Percentiles rank a stretch among this genome's conserved stretches.
Conservation (phyloP, 1,284 basidiomycete genomes). For the Fomitopsis palustris region DNA sequence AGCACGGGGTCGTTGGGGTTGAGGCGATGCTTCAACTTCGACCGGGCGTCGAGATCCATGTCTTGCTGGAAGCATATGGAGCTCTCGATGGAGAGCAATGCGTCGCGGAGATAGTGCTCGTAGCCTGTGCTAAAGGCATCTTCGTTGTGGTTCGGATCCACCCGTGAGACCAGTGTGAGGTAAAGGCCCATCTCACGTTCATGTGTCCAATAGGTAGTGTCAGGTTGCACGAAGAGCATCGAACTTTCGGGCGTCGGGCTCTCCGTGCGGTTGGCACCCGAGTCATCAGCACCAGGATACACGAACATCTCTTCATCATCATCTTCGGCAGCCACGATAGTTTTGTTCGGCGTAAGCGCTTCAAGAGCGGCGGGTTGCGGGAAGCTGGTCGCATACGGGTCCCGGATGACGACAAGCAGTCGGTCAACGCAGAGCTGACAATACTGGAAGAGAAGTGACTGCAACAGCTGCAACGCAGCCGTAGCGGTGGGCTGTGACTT, state of each 20-base stretch:
- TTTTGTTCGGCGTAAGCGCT: slow-evolving; percentile 12
- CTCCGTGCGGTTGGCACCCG: neutral
- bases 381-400: slow-evolving; percentile 71
- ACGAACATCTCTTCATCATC: slow-evolving; percentile 64
- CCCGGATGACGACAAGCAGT: slow-evolving; percentile 66
- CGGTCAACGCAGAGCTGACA: slow-evolving; percentile 64
- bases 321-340: slow-evolving; percentile 31
- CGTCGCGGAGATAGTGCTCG: slow-evolving; percentile 81
- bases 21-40: slow-evolving; percentile 65
- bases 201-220: slow-evolving; percentile 72
- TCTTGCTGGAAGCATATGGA: slow-evolving; percentile 55
- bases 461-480: slow-evolving; percentile 77
- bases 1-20: slow-evolving; percentile 78
- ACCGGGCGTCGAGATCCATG: slow-evolving; percentile 36
- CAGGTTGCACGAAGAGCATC: slow-evolving; percentile 51
- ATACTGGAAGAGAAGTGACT: slow-evolving; percentile 70
- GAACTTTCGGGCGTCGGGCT: slow-evolving; percentile 24
- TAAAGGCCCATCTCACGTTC: slow-evolving; percentile 83
- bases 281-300: slow-evolving; percentile 51
- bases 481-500: slow-evolving; percentile 59
- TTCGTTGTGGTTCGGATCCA: slow-evolving; percentile 71
- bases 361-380: slow-evolving; percentile 52
- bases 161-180: slow-evolving; percentile 71
- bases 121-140: slow-evolving; percentile 86
- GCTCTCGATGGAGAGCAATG: slow-evolving; percentile 63